These are phyloP conservation scores for Arabidopsis arenosa DNA, from an alignment of 345 rosid genomes.

Conservation along the genomic window DNA sequence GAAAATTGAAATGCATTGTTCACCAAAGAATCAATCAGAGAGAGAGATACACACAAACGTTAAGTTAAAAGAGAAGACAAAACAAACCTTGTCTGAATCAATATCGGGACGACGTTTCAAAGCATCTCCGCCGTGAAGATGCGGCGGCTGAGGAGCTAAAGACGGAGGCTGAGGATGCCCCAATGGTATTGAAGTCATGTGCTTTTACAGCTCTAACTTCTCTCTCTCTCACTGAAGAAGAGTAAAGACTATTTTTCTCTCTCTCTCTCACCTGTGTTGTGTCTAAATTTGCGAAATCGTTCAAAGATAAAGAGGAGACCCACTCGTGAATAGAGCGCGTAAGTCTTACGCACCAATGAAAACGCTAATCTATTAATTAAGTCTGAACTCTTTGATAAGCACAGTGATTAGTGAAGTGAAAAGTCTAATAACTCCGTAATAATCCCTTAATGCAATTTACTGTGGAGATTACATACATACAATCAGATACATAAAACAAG, in stretches of 20 bases:
- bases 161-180: constrained; percentile 54
- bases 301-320: constrained; percentile 18
- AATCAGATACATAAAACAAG: background rate
- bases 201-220: constrained; percentile 52
- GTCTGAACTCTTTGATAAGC: background rate
- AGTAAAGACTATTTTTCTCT: constrained; percentile 24
- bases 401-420: background rate
- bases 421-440: background rate
- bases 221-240: constrained; percentile 36
- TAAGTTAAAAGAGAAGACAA: background rate
- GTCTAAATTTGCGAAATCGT: constrained; percentile 28
- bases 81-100: constrained; percentile 60
- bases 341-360: background rate
- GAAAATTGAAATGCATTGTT: constrained; percentile 7
- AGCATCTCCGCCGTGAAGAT: constrained; percentile 47
- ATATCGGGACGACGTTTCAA: constrained; percentile 50
- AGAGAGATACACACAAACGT: background rate
- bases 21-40: constrained; percentile 18
- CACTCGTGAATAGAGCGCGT: constrained; percentile 14
- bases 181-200: constrained; percentile 61
- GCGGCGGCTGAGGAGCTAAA: constrained; percentile 42
- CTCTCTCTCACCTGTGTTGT: constrained; percentile 8
- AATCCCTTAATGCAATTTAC: background rate
- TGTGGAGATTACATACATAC: background rate
- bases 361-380: background rate